phyloP scores from a whole-genome alignment of 257 asterid genomes.

The Solanum pimpinellifolium region DNA sequence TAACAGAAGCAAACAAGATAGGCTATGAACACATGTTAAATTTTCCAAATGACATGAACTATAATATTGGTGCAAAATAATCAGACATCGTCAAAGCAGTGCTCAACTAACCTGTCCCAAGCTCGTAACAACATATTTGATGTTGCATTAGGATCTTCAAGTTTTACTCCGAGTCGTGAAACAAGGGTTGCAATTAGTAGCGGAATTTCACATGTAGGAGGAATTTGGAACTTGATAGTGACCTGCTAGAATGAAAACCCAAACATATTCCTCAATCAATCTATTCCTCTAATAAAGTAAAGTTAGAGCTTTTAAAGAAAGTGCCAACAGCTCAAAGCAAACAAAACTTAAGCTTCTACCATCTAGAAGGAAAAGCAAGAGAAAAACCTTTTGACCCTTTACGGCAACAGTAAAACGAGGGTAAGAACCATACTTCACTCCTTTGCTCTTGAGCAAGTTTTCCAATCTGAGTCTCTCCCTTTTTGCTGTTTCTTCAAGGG shows the following conservation, averaged over 20 bases:
- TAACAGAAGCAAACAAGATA: not conserved
- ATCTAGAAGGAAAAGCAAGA: not conserved
- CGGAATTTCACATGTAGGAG: constrained; percentile 79
- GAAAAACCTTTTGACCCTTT: constrained; percentile 73
- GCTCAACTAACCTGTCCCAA: constrained; percentile 68
- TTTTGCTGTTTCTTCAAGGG: constrained; percentile 64
- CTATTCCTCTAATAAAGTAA: not conserved
- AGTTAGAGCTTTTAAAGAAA: not conserved
- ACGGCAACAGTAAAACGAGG: constrained; percentile 74
- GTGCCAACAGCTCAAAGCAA: not conserved
- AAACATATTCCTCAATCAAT: not conserved
- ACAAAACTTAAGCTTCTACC: constrained; percentile 1
- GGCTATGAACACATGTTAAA: not conserved
- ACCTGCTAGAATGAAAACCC: constrained; percentile 29
- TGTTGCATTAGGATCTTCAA: constrained; percentile 44
- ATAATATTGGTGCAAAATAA: not conserved
- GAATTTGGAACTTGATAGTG: constrained; percentile 76
- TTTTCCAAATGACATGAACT: not conserved
- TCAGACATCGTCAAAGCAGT: not conserved
- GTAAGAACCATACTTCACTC: constrained; percentile 39
- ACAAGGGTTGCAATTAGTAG: constrained; percentile 62
- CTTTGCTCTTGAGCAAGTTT: constrained; percentile 57
- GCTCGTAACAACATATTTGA: constrained; percentile 79
- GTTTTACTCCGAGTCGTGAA: constrained; percentile 72
- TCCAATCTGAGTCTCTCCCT: constrained; percentile 51